Base-by-base conservation (phyloP, 2,329 filamentous ascomycete genomes). In the Mycocentrospora acerina region DNA sequence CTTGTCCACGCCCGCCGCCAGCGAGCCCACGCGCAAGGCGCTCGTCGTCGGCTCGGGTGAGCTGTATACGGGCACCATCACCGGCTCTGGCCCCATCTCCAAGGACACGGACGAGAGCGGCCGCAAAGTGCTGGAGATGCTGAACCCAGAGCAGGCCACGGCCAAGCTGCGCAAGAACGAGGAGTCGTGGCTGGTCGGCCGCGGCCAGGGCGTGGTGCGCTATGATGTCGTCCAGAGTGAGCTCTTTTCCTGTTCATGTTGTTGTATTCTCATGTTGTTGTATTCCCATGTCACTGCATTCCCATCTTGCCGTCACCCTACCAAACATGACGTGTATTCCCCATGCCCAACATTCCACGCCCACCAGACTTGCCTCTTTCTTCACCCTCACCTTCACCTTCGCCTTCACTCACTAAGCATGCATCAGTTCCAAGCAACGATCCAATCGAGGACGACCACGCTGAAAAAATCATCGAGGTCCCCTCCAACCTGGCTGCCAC, bases 381-480 rank as follows among this genome's bases (percentile, higher is more conserved):
- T n/a, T n/a, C n/a, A n/a, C n/a, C n/a, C n/a, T n/a, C n/a, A n/a
- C n/a, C n/a, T n/a, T 24, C 15, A 14, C 14, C 7, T 24, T 10
- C 16, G 9, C 15, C 22, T 13, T 29, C 37, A 33, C 14, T 18
- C 27, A 32, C 39, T 28, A 32, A 35, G n/a, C 18, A 25, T 24
- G 3, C 7, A 12, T 14, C 22, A 44, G 46, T 97, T 44, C 88
- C 91, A 8, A 95, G 89, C 73, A 98, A 98, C 67, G 88, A 95
- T 57, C 93, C 93, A 0, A 98, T 98, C 42, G 93, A 98, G 71
- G 93, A 98, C 61, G 94, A 98, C 62, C 93, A 98, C 63, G 88
- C 90, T 35, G 93, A 98, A 72, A 95, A 95, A 78, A 96, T 97
- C 59, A 89, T 98, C 31, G 88, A 97, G 68, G 82, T 96, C 7